Conservation (phyloP, 805 yeast species). For the Saturnispora sekii region DNA sequence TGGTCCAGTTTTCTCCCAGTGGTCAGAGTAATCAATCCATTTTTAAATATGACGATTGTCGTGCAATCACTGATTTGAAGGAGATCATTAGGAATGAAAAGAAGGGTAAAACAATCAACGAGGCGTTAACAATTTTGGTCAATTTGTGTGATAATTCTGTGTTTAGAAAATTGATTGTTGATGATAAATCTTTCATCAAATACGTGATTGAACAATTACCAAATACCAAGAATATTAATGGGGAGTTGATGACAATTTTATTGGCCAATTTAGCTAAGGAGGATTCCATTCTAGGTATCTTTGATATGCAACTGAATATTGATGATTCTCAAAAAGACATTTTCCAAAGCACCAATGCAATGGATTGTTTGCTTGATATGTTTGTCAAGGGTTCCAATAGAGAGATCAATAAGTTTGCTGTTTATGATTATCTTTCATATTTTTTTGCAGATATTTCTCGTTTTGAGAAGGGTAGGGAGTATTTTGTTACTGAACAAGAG, state of each 20-base stretch:
- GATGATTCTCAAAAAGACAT: conserved; percentile 29
- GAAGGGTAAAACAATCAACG: conserved; percentile 46
- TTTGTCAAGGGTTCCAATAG: conserved; percentile 79
- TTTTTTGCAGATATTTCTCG: conserved; percentile 88
- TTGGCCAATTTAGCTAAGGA: conserved; percentile 80
- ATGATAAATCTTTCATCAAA: conserved; percentile 48
- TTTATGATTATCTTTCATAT: conserved; percentile 74
- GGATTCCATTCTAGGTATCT: conserved; percentile 47
- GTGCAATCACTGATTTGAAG: conserved; percentile 67
- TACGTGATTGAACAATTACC: conserved; percentile 41
- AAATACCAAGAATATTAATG: conserved; percentile 49
- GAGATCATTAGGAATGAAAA: conserved; percentile 39
- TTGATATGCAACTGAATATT: conserved; percentile 30
- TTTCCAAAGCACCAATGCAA: conserved; percentile 48
- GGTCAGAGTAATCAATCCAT: conserved; percentile 51
- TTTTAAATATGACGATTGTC: conserved; percentile 60
- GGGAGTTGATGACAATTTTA: conserved; percentile 76
- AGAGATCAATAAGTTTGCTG: conserved; percentile 59
- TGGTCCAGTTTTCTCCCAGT: conserved; percentile 69
- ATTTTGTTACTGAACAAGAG: conserved; percentile 60
- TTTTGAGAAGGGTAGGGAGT: conserved; percentile 60
- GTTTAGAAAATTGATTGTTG: conserved; percentile 55
- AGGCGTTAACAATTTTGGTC: conserved; percentile 69
- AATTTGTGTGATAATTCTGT: conserved; percentile 67
- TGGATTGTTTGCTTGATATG: conserved; percentile 81